Conservation (phyloP, 2,329 filamentous ascomycete genomes). For the Aspergillus sojae region DNA sequence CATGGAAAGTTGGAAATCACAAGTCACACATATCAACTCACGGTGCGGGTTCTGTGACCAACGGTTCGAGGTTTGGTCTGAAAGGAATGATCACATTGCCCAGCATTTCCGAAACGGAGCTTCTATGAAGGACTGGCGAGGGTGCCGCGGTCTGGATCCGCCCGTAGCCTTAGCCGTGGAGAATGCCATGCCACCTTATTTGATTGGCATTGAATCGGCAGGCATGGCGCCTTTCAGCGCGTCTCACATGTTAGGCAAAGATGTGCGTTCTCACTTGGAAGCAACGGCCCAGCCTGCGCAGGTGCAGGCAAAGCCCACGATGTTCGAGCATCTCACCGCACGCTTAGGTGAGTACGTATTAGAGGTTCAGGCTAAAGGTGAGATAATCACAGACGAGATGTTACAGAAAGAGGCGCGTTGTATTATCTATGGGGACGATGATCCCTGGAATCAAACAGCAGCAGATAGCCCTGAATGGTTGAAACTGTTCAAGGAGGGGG, state of each 20-base stretch:
- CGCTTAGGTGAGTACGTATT: constrained; percentile 19
- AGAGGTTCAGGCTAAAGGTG: constrained; percentile 26
- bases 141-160: constrained; percentile 34
- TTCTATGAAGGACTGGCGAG: constrained; percentile 39
- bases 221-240: constrained; percentile 20
- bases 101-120: constrained; percentile 38
- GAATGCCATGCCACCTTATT: constrained; percentile 41
- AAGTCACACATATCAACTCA: constrained; percentile 51
- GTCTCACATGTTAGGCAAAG: not conserved
- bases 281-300: not conserved
- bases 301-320: constrained; percentile 31
- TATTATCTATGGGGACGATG: constrained; percentile 35
- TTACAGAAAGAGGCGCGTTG: constrained; percentile 35
- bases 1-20: constrained; percentile 56
- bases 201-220: constrained; percentile 35
- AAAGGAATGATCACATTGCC: constrained; percentile 40
- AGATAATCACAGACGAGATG: constrained; percentile 32
- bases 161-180: constrained; percentile 38
- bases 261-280: not conserved
- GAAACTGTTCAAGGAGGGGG: constrained; percentile 30
- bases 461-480: constrained; percentile 38
- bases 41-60: constrained; percentile 39
- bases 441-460: constrained; percentile 41
- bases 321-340: constrained; percentile 21
- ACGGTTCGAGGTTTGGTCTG: constrained; percentile 35